These are phyloP conservation scores for Chrysanthemum makinoi DNA, from an alignment of 129 eudicot species.

Conservation along the genomic window DNA sequence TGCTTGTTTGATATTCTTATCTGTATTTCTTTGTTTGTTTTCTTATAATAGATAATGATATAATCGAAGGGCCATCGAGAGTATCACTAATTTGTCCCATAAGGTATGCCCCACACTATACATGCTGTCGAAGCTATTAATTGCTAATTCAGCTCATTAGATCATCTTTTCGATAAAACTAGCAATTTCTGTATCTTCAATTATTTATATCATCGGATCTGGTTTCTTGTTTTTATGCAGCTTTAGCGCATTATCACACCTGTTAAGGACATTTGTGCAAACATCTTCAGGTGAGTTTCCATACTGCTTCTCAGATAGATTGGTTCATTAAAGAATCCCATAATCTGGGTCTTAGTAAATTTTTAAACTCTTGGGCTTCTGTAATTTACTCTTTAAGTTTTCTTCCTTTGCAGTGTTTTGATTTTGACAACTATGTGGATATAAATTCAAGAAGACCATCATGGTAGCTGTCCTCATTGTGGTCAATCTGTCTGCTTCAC, in stretches of 20 bases:
- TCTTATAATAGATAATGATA: constrained; percentile 53
- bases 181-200: neutral
- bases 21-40: constrained; percentile 6
- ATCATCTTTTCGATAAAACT: neutral
- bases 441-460: constrained; percentile 83
- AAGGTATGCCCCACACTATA: constrained; percentile 27
- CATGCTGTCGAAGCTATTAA: neutral
- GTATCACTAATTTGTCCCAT: constrained; percentile 72
- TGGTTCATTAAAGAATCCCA: neutral
- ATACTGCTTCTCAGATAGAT: neutral
- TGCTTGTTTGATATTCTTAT: constrained; percentile 13
- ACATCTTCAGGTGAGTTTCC: constrained; percentile 62
- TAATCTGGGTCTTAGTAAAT: neutral
- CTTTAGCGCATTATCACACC: constrained; percentile 70
- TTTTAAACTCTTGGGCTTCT: neutral
- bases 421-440: constrained; percentile 70
- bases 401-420: constrained; percentile 59
- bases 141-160: neutral
- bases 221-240: constrained; percentile 37
- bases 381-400: no score
- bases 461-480: constrained; percentile 94
- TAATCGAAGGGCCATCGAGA: constrained; percentile 73
- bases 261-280: constrained; percentile 77
- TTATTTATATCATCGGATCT: constrained; percentile 10
- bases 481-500: constrained; percentile 68